Evolutionary conservation across 2,329 filamentous ascomycete species (phyloP), one percentile per base, ranked within the genome.

Genomic region (Penicillium concentricum): DNA sequence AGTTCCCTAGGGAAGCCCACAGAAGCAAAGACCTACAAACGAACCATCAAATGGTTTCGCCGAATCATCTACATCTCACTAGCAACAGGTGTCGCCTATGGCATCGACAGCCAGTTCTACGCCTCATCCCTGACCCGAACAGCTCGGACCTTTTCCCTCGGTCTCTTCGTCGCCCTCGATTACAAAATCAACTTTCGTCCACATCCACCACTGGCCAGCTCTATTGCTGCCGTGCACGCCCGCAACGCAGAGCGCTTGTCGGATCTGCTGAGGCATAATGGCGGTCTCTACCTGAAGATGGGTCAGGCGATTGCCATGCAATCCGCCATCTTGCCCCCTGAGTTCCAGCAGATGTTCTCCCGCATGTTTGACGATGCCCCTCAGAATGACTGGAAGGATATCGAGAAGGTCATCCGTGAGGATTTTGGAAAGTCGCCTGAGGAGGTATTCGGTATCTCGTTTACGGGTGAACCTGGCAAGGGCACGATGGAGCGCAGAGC

Each of bases 231-330:
- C 57, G 78, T 97, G 49, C 94, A 99, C 75, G 79, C 83, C 37
- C 87, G 94, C 59, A 96, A 89, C 70, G 94, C 94, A 0, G 86
- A 92, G 76, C 83, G 90, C 26, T 78, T 97, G 37, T 96, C 91
- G 59, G 82, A 93, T 30, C 78, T 99, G 60, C 81, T 97, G 63
- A 84, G 90, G 26, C 79, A 84, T 54, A 99, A 99, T 81, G 93
- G 94, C 58, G 94, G 94, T 0, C 77, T 99, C 18, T 99, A 97
- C 71, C 81, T 97, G 70, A 99, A 99, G 82, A 97, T 99, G 57
- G 94, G 94, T 0, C 94, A 99, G 80, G 94, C 94, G 5, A 93
- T 99, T 64, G 94, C 93, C 15, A 97, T 97, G 94, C 94, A 99
- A 80, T 93, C 90, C 64, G 93, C 93, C 0, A 87, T 97, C 26